These are phyloP conservation scores for Dimocarpus longan DNA, from an alignment of 345 rosid species.

Conservation along the genomic window DNA sequence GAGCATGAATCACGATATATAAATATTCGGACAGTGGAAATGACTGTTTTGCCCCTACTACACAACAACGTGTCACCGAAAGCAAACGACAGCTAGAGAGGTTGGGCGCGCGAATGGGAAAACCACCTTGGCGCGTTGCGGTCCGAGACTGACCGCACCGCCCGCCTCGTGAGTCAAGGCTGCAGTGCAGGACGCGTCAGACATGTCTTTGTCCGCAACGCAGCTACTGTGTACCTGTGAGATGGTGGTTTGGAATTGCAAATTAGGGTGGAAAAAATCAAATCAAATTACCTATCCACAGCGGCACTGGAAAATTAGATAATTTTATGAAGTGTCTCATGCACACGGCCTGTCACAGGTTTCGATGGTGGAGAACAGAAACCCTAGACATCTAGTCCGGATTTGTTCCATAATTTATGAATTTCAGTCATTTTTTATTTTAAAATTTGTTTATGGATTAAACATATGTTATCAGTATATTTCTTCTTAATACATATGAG, in stretches of 20 bases:
- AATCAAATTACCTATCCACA: not conserved
- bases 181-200: not conserved
- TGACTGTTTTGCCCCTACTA: constrained; percentile 10
- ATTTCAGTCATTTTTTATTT: no score
- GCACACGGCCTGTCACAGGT: no score
- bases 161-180: constrained; percentile 12
- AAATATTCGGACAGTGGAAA: not conserved
- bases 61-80: not conserved
- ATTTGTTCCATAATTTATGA: no score
- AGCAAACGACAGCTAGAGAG: not conserved
- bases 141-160: constrained; percentile 28
- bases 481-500: no score
- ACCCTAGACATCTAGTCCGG: no score
- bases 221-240: not conserved
- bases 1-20: constrained; percentile 9
- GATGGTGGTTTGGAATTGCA: constrained; percentile 2
- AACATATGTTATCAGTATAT: no score
- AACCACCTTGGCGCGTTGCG: constrained; percentile 12
- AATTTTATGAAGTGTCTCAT: no score
- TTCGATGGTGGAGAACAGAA: no score
- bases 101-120: not conserved
- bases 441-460: no score
- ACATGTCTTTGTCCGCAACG: not conserved
- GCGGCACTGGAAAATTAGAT: not conserved
- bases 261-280: constrained; percentile 2